Base-by-base conservation (phyloP, 768 basidiomycete species). In the Russula emetica region DNA sequence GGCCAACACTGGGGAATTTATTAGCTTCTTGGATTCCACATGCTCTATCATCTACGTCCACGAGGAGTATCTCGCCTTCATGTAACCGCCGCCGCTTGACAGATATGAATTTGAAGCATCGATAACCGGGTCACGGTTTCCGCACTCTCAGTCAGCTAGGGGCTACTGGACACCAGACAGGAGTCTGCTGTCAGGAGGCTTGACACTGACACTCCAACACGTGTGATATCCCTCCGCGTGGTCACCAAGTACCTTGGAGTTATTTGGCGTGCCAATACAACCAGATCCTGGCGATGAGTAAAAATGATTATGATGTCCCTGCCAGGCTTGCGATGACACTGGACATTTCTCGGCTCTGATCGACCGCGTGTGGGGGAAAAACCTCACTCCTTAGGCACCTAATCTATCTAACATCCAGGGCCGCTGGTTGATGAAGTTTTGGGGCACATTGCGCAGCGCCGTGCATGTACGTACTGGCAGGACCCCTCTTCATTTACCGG, bases 401-500 rank as follows among this genome's bases (percentile, higher is more conserved):
- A 44, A 36, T 6, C 42, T 38, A 42, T 51, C 49, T 28, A 45
- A 16, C 47, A 14, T 45, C 40, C 49, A 44, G 54, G 50, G 5
- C 20, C 32, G 40, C 42, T 51, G 20, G 32, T 61, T 10, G 24
- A 45, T 24, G 42, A 24, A 24, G 38, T 24, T 54, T 55, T 55
- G 52, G 36, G 53, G 59, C 30, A 56, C 40, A 50, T 44, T 61
- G 28, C 42, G 40, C 55, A 52, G 18, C 20, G 30, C 55, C 47
- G 34, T 50, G 22, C 40, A 42, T 51, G 59, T 42, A 64, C 63
- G 52, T 60, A 64, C 49, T 49, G 28, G 55, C 13, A 28, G 16
- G 42, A 56, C 54, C 63, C 64, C 60, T 57, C 59, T 65, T 61
- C 59, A 56, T 65, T 65, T 36, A 40, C 55, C 59, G 55, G 55